A percentile compares a stretch with the other conserved stretches of the same genome.
These are phyloP conservation scores for Pestalotiopsis sp. DNA, from an alignment of 2,329 filamentous ascomycete species.

Conservation along the genomic window DNA sequence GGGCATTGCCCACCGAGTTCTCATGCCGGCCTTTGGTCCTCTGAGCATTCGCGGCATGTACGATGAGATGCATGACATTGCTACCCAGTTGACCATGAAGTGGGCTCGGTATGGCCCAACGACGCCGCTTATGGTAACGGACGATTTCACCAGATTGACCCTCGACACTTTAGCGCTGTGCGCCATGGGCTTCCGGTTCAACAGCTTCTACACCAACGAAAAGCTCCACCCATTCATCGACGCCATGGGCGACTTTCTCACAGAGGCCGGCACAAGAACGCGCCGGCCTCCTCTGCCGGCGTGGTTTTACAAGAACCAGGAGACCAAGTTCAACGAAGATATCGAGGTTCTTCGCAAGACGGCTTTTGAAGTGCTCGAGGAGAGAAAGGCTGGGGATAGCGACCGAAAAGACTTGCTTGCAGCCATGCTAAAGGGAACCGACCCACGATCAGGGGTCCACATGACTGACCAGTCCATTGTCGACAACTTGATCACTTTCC, in stretches of 20 bases:
- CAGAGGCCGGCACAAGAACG: constrained; percentile 42
- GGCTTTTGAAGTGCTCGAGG: constrained; percentile 45
- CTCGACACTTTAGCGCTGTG: constrained; percentile 65
- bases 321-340: constrained; percentile 34
- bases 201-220: constrained; percentile 57
- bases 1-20: constrained; percentile 54
- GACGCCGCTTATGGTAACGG: constrained; percentile 51
- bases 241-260: constrained; percentile 52
- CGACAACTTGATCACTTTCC: constrained; percentile 55
- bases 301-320: constrained; percentile 21
- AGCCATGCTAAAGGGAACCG: constrained; percentile 52
- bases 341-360: constrained; percentile 42
- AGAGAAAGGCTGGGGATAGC: constrained; percentile 42
- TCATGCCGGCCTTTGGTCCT: constrained; percentile 57
- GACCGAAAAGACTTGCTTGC: constrained; percentile 54
- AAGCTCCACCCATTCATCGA: constrained; percentile 57
- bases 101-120: constrained; percentile 47
- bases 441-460: constrained; percentile 50
- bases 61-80: constrained; percentile 53
- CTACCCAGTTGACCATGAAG: constrained; percentile 53
- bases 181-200: constrained; percentile 58
- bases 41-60: constrained; percentile 56
- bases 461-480: constrained; percentile 48
- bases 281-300: constrained; percentile 21
- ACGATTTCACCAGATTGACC: constrained; percentile 64